Evolutionary conservation across 2,329 filamentous ascomycete genomes (phyloP), one percentile per base, ranked within the genome.

Genomic region (Penicillium hesseltinei): DNA sequence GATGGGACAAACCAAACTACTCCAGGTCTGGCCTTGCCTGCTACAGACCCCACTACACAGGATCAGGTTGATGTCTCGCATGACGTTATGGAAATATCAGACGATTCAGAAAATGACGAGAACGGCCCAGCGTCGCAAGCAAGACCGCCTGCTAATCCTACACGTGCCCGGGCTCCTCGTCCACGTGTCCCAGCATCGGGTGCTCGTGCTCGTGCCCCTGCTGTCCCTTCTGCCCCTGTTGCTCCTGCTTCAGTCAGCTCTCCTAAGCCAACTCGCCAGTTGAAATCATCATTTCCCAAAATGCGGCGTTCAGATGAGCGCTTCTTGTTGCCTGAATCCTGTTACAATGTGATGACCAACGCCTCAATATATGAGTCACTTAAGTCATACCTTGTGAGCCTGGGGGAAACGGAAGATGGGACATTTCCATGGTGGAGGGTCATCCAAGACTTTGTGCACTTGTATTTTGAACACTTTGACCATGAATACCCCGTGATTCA

Each of bases 401-500:
- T 35, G 29, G 39, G 39, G 35, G 25, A 51, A 25, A 35, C 49
- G 27, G 49, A 51, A 44, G 38, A 51, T 51, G 27, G 21, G 19
- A 23, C 19, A 35, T 51, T 51, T 19, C 39, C 39, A 15, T 51
- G 38, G 49, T 27, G 27, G 39, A 44, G 21, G 40, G 38, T 51
- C 2, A 44, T 51, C 27, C 38, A 51, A 7, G 39, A 51, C 49
- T 51, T 51, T 31, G 39, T 51, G 13, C 49, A 51, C 49, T 44
- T 51, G 25, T 51, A 44, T 33, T 44, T n/a, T 51, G 38, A 51
- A 35, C 49, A 51, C 21, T 51, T 51, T 35, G 49, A 51, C 17
- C 49, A 51, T 27, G 39, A 44, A 13, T 51, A 44, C 39, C 49
- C 49, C 3, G 15, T 51, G 29, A 4, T 51, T 23, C 49, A 51